Evolutionary conservation across 2,329 filamentous ascomycete species (phyloP).

Genomic region (Ophiostoma ulmi): DNA sequence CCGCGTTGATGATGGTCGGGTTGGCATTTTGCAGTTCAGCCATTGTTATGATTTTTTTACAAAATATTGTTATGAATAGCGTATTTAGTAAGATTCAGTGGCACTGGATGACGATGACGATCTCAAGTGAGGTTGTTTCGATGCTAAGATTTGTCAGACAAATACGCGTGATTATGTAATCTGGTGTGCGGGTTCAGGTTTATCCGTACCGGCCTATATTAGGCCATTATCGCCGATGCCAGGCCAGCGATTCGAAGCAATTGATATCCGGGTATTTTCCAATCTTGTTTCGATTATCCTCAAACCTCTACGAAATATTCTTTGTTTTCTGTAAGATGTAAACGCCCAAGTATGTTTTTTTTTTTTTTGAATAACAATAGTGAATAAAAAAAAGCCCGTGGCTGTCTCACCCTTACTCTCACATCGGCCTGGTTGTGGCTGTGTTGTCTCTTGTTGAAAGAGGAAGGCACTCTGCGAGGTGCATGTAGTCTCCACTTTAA

Average conservation of each 20-base stretch:
- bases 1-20: constrained; percentile 82
- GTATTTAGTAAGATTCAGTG: not conserved
- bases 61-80: not conserved
- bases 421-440: not conserved
- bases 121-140: not conserved
- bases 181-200: not conserved
- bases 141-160: not conserved
- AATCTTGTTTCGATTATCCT: not conserved
- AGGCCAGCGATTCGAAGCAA: not conserved
- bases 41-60: constrained; percentile 31
- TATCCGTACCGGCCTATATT: not conserved
- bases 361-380: too few species aligned
- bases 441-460: not conserved
- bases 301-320: too few species aligned
- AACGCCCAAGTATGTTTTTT: too few species aligned
- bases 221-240: not conserved
- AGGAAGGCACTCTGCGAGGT: constrained; percentile 15
- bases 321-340: too few species aligned
- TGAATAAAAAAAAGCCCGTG: too few species aligned
- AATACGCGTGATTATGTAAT: not conserved
- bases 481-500: not conserved
- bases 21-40: constrained; percentile 69
- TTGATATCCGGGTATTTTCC: not conserved
- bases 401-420: not conserved
- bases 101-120: not conserved